These are phyloP conservation scores for Myxozyma melibiosi DNA, from an alignment of 805 yeast species.

Conservation along the genomic window DNA sequence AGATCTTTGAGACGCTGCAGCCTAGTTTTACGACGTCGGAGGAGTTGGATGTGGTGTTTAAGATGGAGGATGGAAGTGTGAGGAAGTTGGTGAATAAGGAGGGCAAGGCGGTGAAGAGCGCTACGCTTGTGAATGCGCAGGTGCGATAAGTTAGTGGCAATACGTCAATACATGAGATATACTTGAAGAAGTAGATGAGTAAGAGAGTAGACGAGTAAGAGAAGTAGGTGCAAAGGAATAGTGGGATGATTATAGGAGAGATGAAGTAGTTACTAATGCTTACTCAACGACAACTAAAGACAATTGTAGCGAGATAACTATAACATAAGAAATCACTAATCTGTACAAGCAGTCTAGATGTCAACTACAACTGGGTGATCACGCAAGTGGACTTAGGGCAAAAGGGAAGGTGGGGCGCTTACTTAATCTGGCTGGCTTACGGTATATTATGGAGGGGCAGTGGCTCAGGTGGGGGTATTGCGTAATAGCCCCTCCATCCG, in stretches of 20 bases:
- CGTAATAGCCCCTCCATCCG: not conserved
- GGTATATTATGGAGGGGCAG: not conserved
- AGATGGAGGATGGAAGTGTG: slow-evolving; percentile 58
- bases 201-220: no score
- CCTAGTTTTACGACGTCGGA: slow-evolving; percentile 85
- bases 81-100: slow-evolving; percentile 72
- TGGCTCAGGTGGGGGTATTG: not conserved
- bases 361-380: no score
- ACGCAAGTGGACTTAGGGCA: no score
- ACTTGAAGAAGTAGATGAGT: no score
- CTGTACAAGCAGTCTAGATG: no score
- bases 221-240: no score
- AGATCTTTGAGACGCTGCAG: slow-evolving; percentile 94
- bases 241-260: not conserved
- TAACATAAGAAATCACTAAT: no score
- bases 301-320: not conserved
- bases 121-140: slow-evolving; percentile 70
- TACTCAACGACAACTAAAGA: no score
- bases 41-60: slow-evolving; percentile 74
- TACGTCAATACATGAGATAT: no score
- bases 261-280: not conserved
- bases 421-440: not conserved
- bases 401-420: not conserved
- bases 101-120: slow-evolving; percentile 76
- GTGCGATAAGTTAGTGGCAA: slow-evolving; percentile 62